Percentiles rank a stretch among this genome's conserved stretches.
phyloP scores from a whole-genome alignment of 306 rosid species.

The Glycine soja region DNA sequence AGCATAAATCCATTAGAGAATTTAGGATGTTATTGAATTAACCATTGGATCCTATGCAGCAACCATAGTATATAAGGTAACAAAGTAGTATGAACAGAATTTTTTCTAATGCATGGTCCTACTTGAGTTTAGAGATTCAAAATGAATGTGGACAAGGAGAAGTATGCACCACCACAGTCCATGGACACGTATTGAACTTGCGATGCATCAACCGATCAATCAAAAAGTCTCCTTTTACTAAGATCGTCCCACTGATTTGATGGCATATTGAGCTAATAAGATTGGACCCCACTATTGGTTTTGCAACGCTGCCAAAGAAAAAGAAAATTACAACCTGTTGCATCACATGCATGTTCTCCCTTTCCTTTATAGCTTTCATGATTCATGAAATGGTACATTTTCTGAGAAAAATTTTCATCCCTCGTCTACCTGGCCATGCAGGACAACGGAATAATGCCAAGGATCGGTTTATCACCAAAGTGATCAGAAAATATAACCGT shows the following conservation, averaged over 20 bases:
- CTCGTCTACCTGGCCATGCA: slow-evolving; percentile 23
- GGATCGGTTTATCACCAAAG: background rate
- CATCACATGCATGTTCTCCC: slow-evolving; percentile 50
- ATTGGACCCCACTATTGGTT: slow-evolving; percentile 47
- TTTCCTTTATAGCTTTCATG: slow-evolving; percentile 33
- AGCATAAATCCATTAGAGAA: slow-evolving; percentile 18
- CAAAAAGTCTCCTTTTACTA: background rate
- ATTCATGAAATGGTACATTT: slow-evolving; percentile 35
- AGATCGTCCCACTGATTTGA: slow-evolving; percentile 39
- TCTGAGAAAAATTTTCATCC: background rate
- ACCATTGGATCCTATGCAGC: slow-evolving; percentile 46
- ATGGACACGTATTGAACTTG: slow-evolving; percentile 16
- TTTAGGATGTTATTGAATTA: slow-evolving; percentile 23
- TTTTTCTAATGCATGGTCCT: slow-evolving; percentile 35
- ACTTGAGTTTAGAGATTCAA: slow-evolving; percentile 31
- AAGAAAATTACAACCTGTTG: slow-evolving; percentile 47
- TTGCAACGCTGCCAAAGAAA: slow-evolving; percentile 37
- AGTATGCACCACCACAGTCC: background rate
- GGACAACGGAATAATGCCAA: slow-evolving; percentile 39
- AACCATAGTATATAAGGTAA: slow-evolving; percentile 3
- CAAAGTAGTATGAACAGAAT: slow-evolving; percentile 5
- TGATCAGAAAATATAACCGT: background rate
- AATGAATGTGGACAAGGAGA: slow-evolving; percentile 37
- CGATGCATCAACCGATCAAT: background rate
- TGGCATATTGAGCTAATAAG: slow-evolving; percentile 21